Base-by-base conservation (phyloP, 2,329 filamentous ascomycete genomes). In the Sphaceloma murrayae region DNA sequence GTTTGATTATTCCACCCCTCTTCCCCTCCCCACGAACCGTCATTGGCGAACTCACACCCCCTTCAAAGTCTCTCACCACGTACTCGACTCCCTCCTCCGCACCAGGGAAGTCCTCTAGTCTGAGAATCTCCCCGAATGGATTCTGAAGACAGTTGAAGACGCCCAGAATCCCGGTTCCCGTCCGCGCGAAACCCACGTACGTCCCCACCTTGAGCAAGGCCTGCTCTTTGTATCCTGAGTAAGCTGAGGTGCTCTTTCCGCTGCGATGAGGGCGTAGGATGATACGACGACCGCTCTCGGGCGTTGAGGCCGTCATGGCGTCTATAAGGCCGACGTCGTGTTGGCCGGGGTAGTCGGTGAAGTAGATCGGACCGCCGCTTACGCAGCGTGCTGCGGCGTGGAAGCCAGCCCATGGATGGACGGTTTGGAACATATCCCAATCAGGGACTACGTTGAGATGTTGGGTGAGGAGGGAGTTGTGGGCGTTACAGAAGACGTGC, bases 401-500 rank as follows among this genome's bases (percentile, higher is more conserved):
- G 58, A 91, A 94, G 0, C 74, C 75, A 0, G 82, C 83, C 59
- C 85, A 94, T 1, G 71, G 65, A 52, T 81, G 77, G 14, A 66
- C 69, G 1, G 78, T 81, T 54, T 82, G 78, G 56, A 82, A 82
- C 78, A 82, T 82, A 55, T 82, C 78, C 78, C 78, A 82, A 61
- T 95, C 88, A 0, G 91, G 89, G 1, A 96, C 65, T 1, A 86
- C 76, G 53, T 95, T 94, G 22, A 96, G 69, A 56, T 91, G 81
- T 50, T 85, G 79, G 2, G 82, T 88, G 10, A 96, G 68, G 1
- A 96, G 69, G 22, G 77, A 73, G 59, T 94, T 95, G 62, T 95
- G 84, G 0, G 89, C 89, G 58, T 96, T 98, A 51, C 82, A 78
- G 70, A 93, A 98, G 26, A 96, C 74, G 61, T 98, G 91, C 89